Conservation (phyloP, 805 yeast species). For the Priceomyces medius region DNA sequence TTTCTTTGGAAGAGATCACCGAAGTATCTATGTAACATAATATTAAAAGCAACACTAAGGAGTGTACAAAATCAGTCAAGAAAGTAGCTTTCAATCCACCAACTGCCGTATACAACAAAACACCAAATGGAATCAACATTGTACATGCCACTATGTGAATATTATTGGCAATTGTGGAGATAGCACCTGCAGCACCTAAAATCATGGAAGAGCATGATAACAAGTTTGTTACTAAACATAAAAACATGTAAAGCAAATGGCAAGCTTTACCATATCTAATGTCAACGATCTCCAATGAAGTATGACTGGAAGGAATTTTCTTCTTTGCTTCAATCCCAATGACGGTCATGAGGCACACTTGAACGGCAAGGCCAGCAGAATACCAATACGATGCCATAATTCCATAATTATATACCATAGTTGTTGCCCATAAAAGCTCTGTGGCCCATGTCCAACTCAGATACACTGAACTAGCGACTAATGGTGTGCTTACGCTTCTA, state of each 20-base stretch:
- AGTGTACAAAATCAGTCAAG: conserved; percentile 43
- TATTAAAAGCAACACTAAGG: conserved; percentile 23
- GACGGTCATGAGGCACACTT: conserved; percentile 23
- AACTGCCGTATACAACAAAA: conserved; percentile 45
- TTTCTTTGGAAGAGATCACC: conserved; percentile 21
- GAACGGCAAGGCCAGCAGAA: conserved; percentile 26
- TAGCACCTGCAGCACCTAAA: conserved; percentile 27
- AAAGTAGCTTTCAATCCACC: conserved; percentile 55
- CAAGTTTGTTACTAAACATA: conserved; percentile 23
- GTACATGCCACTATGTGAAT: conserved; percentile 26
- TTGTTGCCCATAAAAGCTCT: conserved; percentile 23
- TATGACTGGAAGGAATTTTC: conserved; percentile 27
- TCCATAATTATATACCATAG: conserved; percentile 27
- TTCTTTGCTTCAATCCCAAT: conserved; percentile 27
- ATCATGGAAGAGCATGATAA: conserved; percentile 27
- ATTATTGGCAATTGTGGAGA: conserved; percentile 27
- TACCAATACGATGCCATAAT: conserved; percentile 23
- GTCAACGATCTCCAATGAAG: conserved; percentile 29
- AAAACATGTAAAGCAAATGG: conserved; percentile 24
- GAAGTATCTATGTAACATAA: conserved; percentile 27
- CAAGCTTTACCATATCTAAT: conserved; percentile 25
- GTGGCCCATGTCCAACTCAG: conserved; percentile 31
- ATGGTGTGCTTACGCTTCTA: conserved; percentile 20
- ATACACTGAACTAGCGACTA: conserved; percentile 24
- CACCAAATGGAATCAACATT: conserved; percentile 34